phyloP scores from a whole-genome alignment of 1,284 basidiomycete species.

The Ceratobasidium papillatum region DNA sequence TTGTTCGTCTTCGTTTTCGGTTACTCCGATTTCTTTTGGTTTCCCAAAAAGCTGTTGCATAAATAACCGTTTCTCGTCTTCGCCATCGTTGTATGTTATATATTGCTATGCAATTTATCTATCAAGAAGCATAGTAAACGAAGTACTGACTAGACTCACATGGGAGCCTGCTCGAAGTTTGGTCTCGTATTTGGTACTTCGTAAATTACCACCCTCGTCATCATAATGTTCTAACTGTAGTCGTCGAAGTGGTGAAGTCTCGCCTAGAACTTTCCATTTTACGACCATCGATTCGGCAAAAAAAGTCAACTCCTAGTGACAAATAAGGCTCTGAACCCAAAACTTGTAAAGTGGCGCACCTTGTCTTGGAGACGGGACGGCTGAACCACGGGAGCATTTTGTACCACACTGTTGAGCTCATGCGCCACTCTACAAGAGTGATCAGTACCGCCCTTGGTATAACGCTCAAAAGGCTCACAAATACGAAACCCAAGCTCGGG shows the following conservation, averaged over 20 bases:
- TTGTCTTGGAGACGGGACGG: constrained; percentile 11
- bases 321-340: not conserved
- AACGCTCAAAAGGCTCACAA: not conserved
- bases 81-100: not conserved
- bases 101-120: constrained; percentile 4
- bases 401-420: constrained; percentile 7
- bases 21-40: not conserved
- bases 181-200: not conserved
- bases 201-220: not conserved
- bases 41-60: not conserved
- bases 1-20: constrained; percentile 1
- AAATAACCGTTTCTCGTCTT: not conserved
- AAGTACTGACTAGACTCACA: not conserved
- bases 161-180: constrained; percentile 7
- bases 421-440: constrained; percentile 6
- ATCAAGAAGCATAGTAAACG: not conserved
- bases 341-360: not conserved
- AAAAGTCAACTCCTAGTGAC: constrained; percentile 9
- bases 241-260: not conserved
- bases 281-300: constrained; percentile 19
- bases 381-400: constrained; percentile 8
- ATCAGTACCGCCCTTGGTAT: not conserved
- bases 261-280: constrained; percentile 22
- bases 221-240: not conserved
- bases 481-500: constrained; percentile 28